Percentiles rank a stretch among this genome's conserved stretches.
phyloP scores from a whole-genome alignment of 352 stramenopile genomes.

The Lagenidium sp. region DNA sequence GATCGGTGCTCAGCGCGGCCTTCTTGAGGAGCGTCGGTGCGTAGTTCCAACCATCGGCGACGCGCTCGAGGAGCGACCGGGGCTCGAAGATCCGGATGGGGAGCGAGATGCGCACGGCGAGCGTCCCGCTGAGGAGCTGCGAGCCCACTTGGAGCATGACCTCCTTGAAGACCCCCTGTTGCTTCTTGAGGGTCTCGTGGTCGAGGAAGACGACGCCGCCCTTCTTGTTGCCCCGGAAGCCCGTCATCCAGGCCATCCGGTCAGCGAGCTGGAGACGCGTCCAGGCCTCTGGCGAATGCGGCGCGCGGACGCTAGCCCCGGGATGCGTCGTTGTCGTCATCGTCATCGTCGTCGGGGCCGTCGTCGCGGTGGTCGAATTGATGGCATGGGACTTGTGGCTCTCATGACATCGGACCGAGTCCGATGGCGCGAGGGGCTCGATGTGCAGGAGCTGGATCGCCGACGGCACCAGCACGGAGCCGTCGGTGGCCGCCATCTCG shows the following conservation, averaged over 20 bases:
- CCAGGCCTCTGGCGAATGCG: conserved; percentile 21
- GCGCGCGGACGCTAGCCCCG: conserved; percentile 1
- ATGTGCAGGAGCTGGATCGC: conserved; percentile 35
- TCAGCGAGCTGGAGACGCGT: conserved; percentile 37
- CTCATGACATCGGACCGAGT: conserved; percentile 24
- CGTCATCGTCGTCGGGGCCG: conserved; percentile 1
- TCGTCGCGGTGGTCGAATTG: conserved; percentile 3
- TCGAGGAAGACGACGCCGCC: conserved; percentile 59
- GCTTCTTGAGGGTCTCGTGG: conserved; percentile 60
- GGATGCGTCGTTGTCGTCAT: conserved; percentile 3
- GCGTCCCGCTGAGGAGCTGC: conserved; percentile 56
- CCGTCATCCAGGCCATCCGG: conserved; percentile 43
- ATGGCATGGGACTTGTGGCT: conserved; percentile 9
- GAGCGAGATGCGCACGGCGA: conserved; percentile 60
- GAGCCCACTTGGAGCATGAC: conserved; percentile 68
- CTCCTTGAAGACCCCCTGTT: conserved; percentile 75
- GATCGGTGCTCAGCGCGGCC: conserved; percentile 37
- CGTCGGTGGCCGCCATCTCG: neutral
- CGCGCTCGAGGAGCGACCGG: conserved; percentile 59
- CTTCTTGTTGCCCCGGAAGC: conserved; percentile 65
- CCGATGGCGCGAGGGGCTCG: conserved; percentile 31
- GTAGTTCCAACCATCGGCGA: conserved; percentile 69
- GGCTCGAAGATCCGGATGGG: conserved; percentile 74
- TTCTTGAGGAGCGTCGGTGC: conserved; percentile 69
- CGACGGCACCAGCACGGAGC: neutral